Percentiles rank a stretch among this genome's conserved stretches.
phyloP scores from a whole-genome alignment of 2,329 filamentous ascomycete genomes.

The Aspergillus tamarii region DNA sequence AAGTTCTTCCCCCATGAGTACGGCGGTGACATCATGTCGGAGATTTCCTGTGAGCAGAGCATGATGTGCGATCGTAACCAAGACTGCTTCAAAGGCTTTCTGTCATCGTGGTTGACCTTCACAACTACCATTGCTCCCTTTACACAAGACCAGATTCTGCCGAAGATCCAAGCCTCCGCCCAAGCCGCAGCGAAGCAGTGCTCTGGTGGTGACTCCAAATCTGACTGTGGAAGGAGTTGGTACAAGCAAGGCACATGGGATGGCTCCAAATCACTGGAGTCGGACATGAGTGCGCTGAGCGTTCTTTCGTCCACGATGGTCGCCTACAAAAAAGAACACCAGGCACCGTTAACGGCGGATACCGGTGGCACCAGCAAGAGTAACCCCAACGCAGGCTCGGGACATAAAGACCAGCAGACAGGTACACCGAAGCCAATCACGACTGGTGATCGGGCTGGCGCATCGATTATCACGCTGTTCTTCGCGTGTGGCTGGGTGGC shows the following conservation, averaged over 20 bases:
- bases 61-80: slow-evolving; percentile 72
- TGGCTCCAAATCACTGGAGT: slow-evolving; percentile 40
- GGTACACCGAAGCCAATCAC: slow-evolving; percentile 30
- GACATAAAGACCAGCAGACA: slow-evolving; percentile 12
- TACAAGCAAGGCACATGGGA: slow-evolving; percentile 39
- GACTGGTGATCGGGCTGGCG: slow-evolving; percentile 41
- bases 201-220: slow-evolving; percentile 58
- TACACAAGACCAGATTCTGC: slow-evolving; percentile 58
- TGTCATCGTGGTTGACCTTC: slow-evolving; percentile 68
- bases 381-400: slow-evolving; percentile 46
- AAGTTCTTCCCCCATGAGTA: slow-evolving; percentile 56
- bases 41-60: slow-evolving; percentile 67
- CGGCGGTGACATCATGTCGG: slow-evolving; percentile 61
- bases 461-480: slow-evolving; percentile 37
- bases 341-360: slow-evolving; percentile 47
- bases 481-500: slow-evolving; percentile 33
- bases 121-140: slow-evolving; percentile 65
- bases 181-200: slow-evolving; percentile 66
- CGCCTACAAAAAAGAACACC: slow-evolving; percentile 25
- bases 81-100: slow-evolving; percentile 72
- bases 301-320: slow-evolving; percentile 38
- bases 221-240: slow-evolving; percentile 59
- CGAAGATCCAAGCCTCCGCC: slow-evolving; percentile 62
- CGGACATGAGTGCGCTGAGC: slow-evolving; percentile 46
- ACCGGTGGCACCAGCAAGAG: slow-evolving; percentile 63